Evolutionary conservation across 306 rosid species (phyloP).

Genomic region (Vigna unguiculata): DNA sequence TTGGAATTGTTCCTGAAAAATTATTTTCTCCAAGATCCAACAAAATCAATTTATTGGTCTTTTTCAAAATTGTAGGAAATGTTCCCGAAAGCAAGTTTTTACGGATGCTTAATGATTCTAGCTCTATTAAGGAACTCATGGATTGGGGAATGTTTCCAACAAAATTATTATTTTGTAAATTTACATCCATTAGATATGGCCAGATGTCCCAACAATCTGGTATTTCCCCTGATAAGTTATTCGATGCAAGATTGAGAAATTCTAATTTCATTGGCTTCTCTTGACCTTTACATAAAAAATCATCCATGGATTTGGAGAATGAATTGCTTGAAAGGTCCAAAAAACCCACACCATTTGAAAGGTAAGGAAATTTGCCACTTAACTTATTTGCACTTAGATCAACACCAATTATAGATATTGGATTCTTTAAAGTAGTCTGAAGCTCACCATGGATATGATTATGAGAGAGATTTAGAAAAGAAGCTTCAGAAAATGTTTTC

Average conservation of each 20-base stretch:
- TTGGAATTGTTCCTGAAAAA: not conserved
- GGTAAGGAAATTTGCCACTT: not conserved
- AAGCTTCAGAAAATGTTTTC: no score
- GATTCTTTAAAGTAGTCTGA: not conserved
- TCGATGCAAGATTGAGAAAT: constrained; percentile 35
- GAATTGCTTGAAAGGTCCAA: constrained; percentile 39
- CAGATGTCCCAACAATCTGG: constrained; percentile 19
- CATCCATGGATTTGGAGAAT: not conserved
- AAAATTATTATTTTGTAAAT: constrained; percentile 16
- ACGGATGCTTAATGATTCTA: not conserved
- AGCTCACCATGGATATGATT: constrained; percentile 39
- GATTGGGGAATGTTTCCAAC: constrained; percentile 1
- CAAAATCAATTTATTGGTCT: not conserved
- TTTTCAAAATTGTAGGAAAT: constrained; percentile 16
- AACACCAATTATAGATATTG: fast-evolving
- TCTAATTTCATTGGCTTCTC: no score
- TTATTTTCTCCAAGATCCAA: constrained; percentile 26
- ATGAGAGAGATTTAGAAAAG: constrained; percentile 28
- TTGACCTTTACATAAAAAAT: not conserved
- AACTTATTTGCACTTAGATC: constrained; percentile 32
- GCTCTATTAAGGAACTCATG: not conserved
- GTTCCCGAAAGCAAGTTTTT: not conserved
- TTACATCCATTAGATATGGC: not conserved
- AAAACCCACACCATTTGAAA: fast-evolving
- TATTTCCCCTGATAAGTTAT: constrained; percentile 33